Evolutionary conservation across 371 early-diverging fungal species (phyloP), one percentile per base, ranked within the genome.

Genomic region (Batkoa obscura): DNA sequence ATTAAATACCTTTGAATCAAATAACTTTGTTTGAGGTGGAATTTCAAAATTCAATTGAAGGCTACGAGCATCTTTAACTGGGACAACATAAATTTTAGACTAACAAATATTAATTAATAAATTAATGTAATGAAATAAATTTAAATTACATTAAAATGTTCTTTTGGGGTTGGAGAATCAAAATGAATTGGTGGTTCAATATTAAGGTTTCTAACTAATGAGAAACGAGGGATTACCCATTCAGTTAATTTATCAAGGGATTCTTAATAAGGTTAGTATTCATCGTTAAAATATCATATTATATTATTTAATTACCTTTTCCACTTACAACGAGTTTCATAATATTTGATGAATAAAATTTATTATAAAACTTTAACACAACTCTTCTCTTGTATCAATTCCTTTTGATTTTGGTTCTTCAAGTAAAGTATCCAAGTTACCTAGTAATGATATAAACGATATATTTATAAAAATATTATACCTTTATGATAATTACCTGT

Each of bases 261-360:
- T 62, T 94, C 90, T 57, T 1, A 41, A n/a, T 23, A 3, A 8
- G 17, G 33, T 15, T 8, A 45, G 4, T 3, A 8, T 3, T 45
- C 3, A 15, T 45, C 10, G 45, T 8, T 8, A 43, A 47, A 15
- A 17, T 12, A 23, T 8, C 15, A 45, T 15, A 45, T 8, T 3
- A 4, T 15, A 3, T 15, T 15, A 8, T 8, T 4, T 3, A 49
- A 1, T 53, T 70, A 81, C 84, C 85, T 68, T 82, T 74, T 4
- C 97, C 97, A 31, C 88, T 66, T 31, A 96, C 75, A 45, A 84
- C 88, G 13, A 93, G 72, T 62, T 83, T 84, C 95, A 94, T 96
- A 39, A 90, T 82, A 63, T 96, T 90, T 15, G 94, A 84, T 33
- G 90, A 89, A 63, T 96, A 96, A 66, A 87, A 88, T 48, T 70